These are phyloP conservation scores for Myriosclerotinia duriaeana DNA, from an alignment of 2,329 filamentous ascomycete species.

Conservation along the genomic window DNA sequence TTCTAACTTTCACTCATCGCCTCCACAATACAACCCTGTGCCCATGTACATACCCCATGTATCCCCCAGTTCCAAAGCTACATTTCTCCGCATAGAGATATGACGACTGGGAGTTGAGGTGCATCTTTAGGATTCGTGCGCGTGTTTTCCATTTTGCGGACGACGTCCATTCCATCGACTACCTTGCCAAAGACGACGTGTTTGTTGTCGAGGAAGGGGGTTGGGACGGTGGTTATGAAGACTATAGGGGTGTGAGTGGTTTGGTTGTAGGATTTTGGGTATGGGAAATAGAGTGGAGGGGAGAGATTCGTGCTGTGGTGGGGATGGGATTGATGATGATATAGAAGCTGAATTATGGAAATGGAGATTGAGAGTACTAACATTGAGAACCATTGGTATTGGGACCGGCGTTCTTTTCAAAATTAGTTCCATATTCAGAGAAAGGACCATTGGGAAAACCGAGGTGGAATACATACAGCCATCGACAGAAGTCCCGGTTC, in stretches of 20 bases:
- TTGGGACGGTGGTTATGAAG: conserved; percentile 89
- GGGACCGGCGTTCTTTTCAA: conserved; percentile 74
- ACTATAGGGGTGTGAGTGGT: conserved; percentile 80
- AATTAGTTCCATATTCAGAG: conserved; percentile 6
- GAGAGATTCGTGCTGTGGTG: not conserved
- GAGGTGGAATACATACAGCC: conserved; percentile 63
- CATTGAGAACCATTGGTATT: conserved; percentile 92
- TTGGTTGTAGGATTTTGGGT: conserved; percentile 46
- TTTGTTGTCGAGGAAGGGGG: conserved; percentile 86
- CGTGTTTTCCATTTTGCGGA: conserved; percentile 88
- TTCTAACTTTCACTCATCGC: not conserved
- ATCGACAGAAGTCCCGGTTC: conserved; percentile 81
- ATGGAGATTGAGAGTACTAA: not conserved
- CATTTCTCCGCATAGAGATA: conserved; percentile 93
- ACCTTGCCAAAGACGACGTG: conserved; percentile 96
- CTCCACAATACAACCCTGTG: not conserved
- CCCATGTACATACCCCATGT: not conserved
- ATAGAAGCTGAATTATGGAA: not conserved
- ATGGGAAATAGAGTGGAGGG: not conserved
- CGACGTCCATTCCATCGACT: conserved; percentile 83
- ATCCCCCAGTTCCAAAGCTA: conserved; percentile 45
- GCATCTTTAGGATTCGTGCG: conserved; percentile 76
- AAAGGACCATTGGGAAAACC: not conserved
- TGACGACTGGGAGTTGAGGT: conserved; percentile 79
- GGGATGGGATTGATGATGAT: too few relatives aligned